Evolutionary conservation across 1,284 basidiomycete genomes (phyloP), one percentile per base, ranked within the genome.

Genomic region (Apiotrichum montevideense): DNA sequence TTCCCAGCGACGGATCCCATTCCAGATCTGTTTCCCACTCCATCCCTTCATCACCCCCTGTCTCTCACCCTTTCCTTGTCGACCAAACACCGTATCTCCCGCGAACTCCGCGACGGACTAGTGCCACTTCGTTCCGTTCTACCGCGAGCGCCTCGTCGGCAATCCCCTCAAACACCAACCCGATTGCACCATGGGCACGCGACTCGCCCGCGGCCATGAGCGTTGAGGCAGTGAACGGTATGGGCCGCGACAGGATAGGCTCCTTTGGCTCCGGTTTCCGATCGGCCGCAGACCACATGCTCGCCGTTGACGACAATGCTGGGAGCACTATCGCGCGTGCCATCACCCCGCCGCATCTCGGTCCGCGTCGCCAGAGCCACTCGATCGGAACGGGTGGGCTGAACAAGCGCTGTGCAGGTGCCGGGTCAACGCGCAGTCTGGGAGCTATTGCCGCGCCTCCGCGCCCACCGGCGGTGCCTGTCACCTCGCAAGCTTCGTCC

Each of bases 1-100:
- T n/a, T 7, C 41, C 13, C 13, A 42, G 11, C n/a, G 6, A 42
- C 11, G 11, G n/a, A 7, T 15, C n/a, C 3, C 41, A 39, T 8
- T 39, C 13, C 37, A 35, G 2, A 21, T 29, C 56, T 39, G 29
- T 29, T 29, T 29, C 29, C 29, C 29, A 29, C 29, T 29, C 29
- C 29, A 29, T 29, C 29, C 29, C 29, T 29, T 29, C 29, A 29
- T 33, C 39, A 54, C 52, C 48, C n/a, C 21, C n/a, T 40, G 57
- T 6, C 33, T 46, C 45, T 1, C 66, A 67, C 56, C 63, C 66
- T 3, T 65, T 65, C 62, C 56, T 67, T 40, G 55, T 61, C 37
- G 58, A 65, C 54, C 66, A 67, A 54, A 58, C 61, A 11, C 58
- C 63, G 4, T 67, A 58, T 57, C 62, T 67, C 34, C 13, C 44